Evolutionary conservation across 1,284 basidiomycete genomes (phyloP).

Genomic region (Apiotrichum siamense): DNA sequence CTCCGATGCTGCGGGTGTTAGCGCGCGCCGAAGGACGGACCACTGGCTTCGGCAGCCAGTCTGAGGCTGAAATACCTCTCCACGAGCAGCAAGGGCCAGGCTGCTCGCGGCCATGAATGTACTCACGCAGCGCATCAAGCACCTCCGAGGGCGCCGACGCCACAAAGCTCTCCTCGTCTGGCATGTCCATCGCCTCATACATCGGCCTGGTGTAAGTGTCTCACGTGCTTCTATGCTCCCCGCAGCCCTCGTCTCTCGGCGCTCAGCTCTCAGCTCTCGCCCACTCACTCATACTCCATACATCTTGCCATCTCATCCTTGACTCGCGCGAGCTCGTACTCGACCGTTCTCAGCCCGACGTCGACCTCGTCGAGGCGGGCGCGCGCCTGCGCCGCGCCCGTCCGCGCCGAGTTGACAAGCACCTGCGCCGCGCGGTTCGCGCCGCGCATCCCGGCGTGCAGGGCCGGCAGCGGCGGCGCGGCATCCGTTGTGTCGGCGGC

Average conservation of each 20-base stretch:
- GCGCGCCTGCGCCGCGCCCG: slow-evolving; percentile 26
- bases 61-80: too few species aligned
- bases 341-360: slow-evolving; percentile 29
- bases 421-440: slow-evolving; percentile 28
- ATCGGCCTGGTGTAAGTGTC: slow-evolving; percentile 23
- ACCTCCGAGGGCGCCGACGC: slow-evolving; percentile 12
- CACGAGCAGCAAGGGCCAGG: too few species aligned
- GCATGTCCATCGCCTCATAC: slow-evolving; percentile 29
- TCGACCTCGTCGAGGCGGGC: slow-evolving; percentile 31
- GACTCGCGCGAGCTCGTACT: slow-evolving; percentile 39
- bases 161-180: slow-evolving; percentile 22
- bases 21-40: too few species aligned
- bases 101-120: neutral
- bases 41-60: too few species aligned
- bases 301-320: slow-evolving; percentile 37
- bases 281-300: slow-evolving; percentile 36
- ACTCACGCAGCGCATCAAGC: slow-evolving; percentile 29
- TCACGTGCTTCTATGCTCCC: neutral
- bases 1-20: slow-evolving; percentile 18
- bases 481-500: neutral
- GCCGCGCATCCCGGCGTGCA: slow-evolving; percentile 28
- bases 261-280: too few species aligned
- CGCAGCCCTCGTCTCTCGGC: too few species aligned
- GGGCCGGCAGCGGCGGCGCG: slow-evolving; percentile 13
- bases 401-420: slow-evolving; percentile 32